These are phyloP conservation scores for Fusarium caatingaense DNA, from an alignment of 2,329 filamentous ascomycete species.

Conservation along the genomic window DNA sequence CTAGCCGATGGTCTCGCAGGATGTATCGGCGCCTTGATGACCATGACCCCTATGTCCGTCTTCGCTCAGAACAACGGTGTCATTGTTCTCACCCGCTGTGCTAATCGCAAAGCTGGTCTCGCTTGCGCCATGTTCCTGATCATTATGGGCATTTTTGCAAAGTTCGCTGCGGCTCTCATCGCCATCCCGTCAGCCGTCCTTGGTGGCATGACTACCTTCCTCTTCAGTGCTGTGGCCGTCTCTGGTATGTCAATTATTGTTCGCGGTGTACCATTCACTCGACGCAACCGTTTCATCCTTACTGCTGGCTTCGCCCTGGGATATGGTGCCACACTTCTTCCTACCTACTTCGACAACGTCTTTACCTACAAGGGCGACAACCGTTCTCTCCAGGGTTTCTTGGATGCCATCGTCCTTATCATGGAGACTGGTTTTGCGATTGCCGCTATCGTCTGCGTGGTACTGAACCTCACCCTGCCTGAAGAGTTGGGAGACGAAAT, in stretches of 20 bases:
- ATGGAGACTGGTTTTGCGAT: conserved; percentile 82
- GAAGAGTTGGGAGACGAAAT: conserved; percentile 77
- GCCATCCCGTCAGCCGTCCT: conserved; percentile 76
- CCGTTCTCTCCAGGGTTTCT: conserved; percentile 75
- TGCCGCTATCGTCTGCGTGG: conserved; percentile 76
- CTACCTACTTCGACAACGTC: conserved; percentile 75
- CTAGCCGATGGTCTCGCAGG: conserved; percentile 83
- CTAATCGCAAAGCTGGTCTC: conserved; percentile 83
- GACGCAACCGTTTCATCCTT: conserved; percentile 84
- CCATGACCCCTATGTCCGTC: conserved; percentile 82
- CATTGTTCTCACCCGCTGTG: conserved; percentile 83
- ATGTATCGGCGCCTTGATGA: conserved; percentile 79
- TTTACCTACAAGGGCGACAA: conserved; percentile 80
- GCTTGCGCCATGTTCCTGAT: conserved; percentile 81
- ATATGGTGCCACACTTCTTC: conserved; percentile 75
- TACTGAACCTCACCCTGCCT: conserved; percentile 78
- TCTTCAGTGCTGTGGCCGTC: conserved; percentile 81
- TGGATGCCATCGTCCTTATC: conserved; percentile 77
- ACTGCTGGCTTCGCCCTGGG: conserved; percentile 80
- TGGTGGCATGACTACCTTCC: conserved; percentile 82
- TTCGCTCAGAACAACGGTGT: conserved; percentile 90
- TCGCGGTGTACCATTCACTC: conserved; percentile 76
- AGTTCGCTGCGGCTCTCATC: conserved; percentile 83
- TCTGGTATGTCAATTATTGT: conserved; percentile 82
- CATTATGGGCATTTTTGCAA: conserved; percentile 84